Evolutionary conservation across 306 rosid species (phyloP).

Genomic region (Argentina anserina): DNA sequence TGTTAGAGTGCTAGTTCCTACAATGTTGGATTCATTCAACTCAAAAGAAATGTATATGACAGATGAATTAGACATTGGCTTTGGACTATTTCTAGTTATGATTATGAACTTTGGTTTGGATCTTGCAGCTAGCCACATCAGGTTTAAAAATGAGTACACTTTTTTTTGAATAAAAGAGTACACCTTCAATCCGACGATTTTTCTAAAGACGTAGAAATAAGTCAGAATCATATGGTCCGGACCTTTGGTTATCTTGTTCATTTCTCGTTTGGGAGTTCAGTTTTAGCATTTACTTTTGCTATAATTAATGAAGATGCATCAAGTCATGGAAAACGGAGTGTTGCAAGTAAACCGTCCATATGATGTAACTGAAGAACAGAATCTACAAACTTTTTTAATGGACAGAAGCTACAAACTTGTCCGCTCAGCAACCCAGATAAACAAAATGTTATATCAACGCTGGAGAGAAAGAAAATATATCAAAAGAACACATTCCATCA

Average conservation of each 20-base stretch:
- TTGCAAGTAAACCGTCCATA: not conserved
- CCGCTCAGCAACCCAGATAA: not conserved
- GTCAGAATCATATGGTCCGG: not conserved
- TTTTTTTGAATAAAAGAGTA: not conserved
- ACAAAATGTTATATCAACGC: not conserved
- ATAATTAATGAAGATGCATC: not conserved
- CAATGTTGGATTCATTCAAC: not conserved
- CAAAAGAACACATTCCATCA: not conserved
- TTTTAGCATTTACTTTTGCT: not conserved
- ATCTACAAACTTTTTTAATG: not conserved
- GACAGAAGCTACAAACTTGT: not conserved
- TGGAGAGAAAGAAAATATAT: not conserved
- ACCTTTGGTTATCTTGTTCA: not conserved
- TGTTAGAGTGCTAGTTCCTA: conserved; percentile 54
- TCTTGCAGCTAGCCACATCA: not conserved
- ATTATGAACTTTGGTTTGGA: not conserved
- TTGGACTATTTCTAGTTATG: not conserved
- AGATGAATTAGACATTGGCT: not conserved
- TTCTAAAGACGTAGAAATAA: not conserved
- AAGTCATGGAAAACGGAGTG: not conserved
- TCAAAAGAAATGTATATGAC: not conserved
- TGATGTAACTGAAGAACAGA: too few relatives aligned
- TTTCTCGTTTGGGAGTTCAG: not conserved
- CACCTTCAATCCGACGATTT: not conserved
- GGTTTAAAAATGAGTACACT: not conserved